Evolutionary conservation across 139 green algal genomes (phyloP).

Genomic region (Coccomyxa sp.): DNA sequence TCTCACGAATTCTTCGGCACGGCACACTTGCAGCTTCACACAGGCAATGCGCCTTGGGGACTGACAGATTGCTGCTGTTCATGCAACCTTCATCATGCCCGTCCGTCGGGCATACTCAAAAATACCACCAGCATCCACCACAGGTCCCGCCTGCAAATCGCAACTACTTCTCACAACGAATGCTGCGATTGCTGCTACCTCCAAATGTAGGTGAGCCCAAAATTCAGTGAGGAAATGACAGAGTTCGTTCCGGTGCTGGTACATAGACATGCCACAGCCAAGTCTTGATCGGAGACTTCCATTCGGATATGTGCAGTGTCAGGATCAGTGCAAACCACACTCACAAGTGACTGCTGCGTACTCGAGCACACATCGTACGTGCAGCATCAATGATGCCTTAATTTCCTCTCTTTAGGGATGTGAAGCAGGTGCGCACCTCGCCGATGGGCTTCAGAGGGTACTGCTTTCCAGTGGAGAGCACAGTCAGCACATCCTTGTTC

Average conservation of each 20-base stretch:
- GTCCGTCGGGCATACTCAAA: slow-evolving; percentile 84
- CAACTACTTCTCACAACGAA: not conserved
- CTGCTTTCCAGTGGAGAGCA: slow-evolving; percentile 71
- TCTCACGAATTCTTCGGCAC: no score
- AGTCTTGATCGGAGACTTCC: no score
- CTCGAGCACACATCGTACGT: no score
- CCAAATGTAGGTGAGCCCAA: no score
- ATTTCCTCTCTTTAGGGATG: not conserved
- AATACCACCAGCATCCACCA: slow-evolving; percentile 92
- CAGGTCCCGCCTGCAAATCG: slow-evolving; percentile 71
- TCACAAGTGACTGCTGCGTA: no score
- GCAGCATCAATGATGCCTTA: no score
- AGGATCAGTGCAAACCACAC: no score
- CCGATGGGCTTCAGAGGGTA: slow-evolving; percentile 77
- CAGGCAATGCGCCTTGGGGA: no score
- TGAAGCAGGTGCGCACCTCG: slow-evolving; percentile 51
- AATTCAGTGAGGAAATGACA: not conserved
- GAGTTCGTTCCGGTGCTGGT: not conserved
- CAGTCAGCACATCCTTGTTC: slow-evolving; percentile 75
- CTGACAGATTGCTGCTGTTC: not conserved
- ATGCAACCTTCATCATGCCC: slow-evolving; percentile 84
- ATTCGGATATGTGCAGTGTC: no score
- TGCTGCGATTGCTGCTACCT: not conserved
- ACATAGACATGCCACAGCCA: no score
- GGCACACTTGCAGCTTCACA: no score